Base-by-base conservation (phyloP, 1,284 basidiomycete species). In the Cystobasidium slooffiae region DNA sequence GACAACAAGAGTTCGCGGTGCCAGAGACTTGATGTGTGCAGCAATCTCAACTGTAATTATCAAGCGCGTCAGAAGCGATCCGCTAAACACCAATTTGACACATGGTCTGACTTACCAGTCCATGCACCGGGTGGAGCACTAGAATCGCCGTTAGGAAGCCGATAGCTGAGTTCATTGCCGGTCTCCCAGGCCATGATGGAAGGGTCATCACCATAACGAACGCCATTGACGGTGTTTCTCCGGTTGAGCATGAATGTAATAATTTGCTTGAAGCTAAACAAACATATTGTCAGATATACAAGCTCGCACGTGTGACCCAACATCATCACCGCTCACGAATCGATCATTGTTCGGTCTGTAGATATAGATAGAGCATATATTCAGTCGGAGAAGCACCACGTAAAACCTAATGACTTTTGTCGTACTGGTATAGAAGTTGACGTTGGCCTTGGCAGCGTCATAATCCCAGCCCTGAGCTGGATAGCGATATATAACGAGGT, bases 171-270 rank as follows among this genome's bases (percentile, higher is more conserved):
- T 61, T 80, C 78, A 72, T 80, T 80, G 1, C 79, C 78, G 0
- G 80, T 81, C 72, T 82, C 81, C 78, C 80, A 81, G 7, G 80
- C 79, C 37, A 81, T 74, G 52, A 82, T 79, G 0, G 78, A 77
- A 9, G 81, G 79, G 69, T 82, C 81, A 47, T 81, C 78, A 0
- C 79, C 79, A 46, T 81, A 81, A 5, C 76, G 61, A 3, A 77
- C 39, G 0, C 81, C 80, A 31, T 78, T 81, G 75, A 82, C 68
- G n/a, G 78, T 76, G 73, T 82, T 82, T 58, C 77, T 72, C 49
- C 81, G 80, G 47, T 77, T 78, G 5, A 79, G 59, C 18, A 80
- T 68, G 53, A 78, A 78, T 68, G 76, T 79, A 66, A 81, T 72
- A 49, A 80, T 75, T 22, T 76, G 72, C 59, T 80, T 80, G 74